Base-by-base conservation (phyloP, 768 basidiomycete genomes). In the Naganishia antarctica region DNA sequence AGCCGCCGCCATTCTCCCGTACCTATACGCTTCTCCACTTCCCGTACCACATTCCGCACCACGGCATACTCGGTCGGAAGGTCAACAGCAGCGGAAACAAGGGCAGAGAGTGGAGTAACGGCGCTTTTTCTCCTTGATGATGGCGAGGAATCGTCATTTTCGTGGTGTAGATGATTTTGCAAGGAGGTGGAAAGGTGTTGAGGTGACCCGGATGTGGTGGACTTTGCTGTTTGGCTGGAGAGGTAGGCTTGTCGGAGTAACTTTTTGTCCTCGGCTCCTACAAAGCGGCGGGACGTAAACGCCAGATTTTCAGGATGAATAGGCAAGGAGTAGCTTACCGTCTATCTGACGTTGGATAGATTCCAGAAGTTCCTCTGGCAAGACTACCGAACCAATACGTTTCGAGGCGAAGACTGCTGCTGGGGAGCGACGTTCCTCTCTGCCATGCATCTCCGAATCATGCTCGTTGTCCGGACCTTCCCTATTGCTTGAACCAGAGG, bases 381-480 rank as follows among this genome's bases (percentile, higher is more conserved):
- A 71, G 13, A 86, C 79, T 8, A 91, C 84, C 46, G 85, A 79
- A 9, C 90, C 89, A 50, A 90, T 81, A 45, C 82, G 79, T 63
- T 85, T 81, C 69, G 87, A 87, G 18, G 91, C 93, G 74, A 89
- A 89, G 25, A 80, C 79, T 21, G 91, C 90, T 23, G 89, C 90
- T 45, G 89, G 87, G 26, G 90, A 90, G 73, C 88, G 88, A 58
- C 84, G 80, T 46, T 79, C 77, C 16, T 75, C 83, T 16, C 67
- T 23, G 4, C 23, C 47, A 6, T 61, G 31, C 73, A 69, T 80
- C 68, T 67, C 70, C 9, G 78, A 72, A 26, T 76, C 76, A 5
- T 63, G 48, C 13, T 60, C 41, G 25, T 76, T 70, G 23, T 18
- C 40, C 7, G 26, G 18, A 18, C 6, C 31, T 28, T 44, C 43